phyloP scores from a whole-genome alignment of 805 yeast genomes.

The Danielozyma ontarioensis region DNA sequence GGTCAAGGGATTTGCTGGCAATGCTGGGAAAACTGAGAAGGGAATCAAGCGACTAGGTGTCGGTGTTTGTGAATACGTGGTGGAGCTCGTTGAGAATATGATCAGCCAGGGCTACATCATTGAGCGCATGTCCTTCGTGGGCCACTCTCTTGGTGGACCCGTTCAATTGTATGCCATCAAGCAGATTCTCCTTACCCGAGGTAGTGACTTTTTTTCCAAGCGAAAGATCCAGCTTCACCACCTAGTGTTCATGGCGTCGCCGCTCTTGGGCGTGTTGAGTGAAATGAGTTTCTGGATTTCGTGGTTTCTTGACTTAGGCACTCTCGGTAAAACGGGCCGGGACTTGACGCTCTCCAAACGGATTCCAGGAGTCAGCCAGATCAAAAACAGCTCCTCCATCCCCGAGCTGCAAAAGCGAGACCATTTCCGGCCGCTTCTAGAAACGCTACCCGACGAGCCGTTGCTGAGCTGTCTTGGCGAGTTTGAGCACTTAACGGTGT shows the following conservation, averaged over 20 bases:
- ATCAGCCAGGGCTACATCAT: slow-evolving; percentile 12
- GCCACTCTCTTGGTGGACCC: slow-evolving; percentile 41
- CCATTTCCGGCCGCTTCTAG: slow-evolving; percentile 29
- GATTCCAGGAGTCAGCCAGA: slow-evolving; percentile 19
- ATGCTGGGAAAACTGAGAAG: slow-evolving; percentile 38
- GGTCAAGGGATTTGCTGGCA: slow-evolving; percentile 33
- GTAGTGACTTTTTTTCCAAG: slow-evolving; percentile 23
- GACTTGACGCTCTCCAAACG: slow-evolving; percentile 36
- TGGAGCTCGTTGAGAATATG: slow-evolving; percentile 20
- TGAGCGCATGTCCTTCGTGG: slow-evolving; percentile 34
- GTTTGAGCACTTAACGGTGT: slow-evolving; percentile 32
- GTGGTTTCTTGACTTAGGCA: slow-evolving; percentile 40
- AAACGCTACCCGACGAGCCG: slow-evolving; percentile 36
- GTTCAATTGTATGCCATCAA: slow-evolving; percentile 38
- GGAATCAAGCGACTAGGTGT: slow-evolving; percentile 35
- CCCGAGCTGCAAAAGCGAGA: slow-evolving; percentile 4
- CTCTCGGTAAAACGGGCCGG: slow-evolving; percentile 42
- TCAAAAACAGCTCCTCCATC: slow-evolving; percentile 7
- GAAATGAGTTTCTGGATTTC: slow-evolving; percentile 35
- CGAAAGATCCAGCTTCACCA: slow-evolving; percentile 25
- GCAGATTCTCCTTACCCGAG: slow-evolving; percentile 26
- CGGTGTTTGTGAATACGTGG: slow-evolving; percentile 23
- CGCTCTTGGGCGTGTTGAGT: slow-evolving; percentile 36
- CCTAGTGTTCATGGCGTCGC: slow-evolving; percentile 37
- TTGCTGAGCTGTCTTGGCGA: slow-evolving; percentile 22